Base-by-base conservation (phyloP, 148 eudicot species). In the Silene uniflora region DNA sequence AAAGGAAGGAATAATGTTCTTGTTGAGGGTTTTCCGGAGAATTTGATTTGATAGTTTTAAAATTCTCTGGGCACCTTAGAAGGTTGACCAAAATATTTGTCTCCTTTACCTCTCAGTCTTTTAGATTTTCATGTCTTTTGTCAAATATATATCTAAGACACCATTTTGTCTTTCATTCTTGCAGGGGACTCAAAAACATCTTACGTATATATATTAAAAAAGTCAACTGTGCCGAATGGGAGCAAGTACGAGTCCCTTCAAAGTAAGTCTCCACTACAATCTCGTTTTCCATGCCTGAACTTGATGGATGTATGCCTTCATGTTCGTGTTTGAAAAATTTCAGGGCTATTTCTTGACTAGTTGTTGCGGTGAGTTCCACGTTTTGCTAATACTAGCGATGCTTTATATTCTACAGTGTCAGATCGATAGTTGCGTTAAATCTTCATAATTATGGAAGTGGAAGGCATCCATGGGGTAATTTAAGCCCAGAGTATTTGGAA, bases 381-480 rank as follows among this genome's bases (percentile, higher is more conserved):
- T 32, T 77, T 29, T 29, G 32, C 62, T 81, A 46, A 62, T 65
- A 18, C 18, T 25, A 23, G 19, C 55, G 63, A 9, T 67, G 6
- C 32, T 69, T 54, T 76, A 7, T 76, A 56, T 78, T 67, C 71
- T 82, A 52, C 90, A 95, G 99, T 88, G 90, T 88, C 56, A 87
- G 99, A 86, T 91, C 98, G 24, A 85, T 92, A 69, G 99, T 95
- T 79, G 86, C 81, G 35, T 82, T 96, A 67, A 96, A 96, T 87
- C 98, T 96, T 73, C 93, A 87, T 76, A 92, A 81, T 84, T 92
- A 96, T 80, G 99, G 89, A 73, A 91, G 99, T 75, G 99, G 99
- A 86, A 91, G 99, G 82, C 83, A 92, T 86, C 99, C 99, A 32
- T 96, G 99, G 98, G 99, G 99, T 14, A 88, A 88, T 61, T 84